Evolutionary conservation across 2,329 filamentous ascomycete genomes (phyloP).

Genomic region (Curvularia spicifera): DNA sequence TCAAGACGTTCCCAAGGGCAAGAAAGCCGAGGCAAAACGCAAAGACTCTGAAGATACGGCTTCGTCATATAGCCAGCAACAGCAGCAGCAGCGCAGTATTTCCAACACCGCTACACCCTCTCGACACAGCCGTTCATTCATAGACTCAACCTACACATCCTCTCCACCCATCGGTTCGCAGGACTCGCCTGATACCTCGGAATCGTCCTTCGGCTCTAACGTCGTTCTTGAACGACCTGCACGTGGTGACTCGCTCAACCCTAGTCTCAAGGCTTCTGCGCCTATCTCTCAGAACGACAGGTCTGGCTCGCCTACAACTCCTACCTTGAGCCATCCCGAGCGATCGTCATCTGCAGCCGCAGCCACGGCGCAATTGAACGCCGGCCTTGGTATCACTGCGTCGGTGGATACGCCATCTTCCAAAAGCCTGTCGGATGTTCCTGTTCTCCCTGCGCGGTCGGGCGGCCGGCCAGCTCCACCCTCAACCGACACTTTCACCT

Average conservation of each 20-base stretch:
- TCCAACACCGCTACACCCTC: conserved; percentile 48
- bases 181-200: conserved; percentile 43
- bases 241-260: conserved; percentile 65
- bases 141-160: conserved; percentile 46
- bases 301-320: conserved; percentile 49
- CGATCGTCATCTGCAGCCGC: conserved; percentile 48
- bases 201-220: conserved; percentile 49
- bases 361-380: conserved; percentile 46
- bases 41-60: conserved; percentile 55
- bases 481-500: conserved; percentile 51
- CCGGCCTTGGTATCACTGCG: conserved; percentile 52
- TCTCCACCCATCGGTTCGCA: conserved; percentile 49
- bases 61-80: conserved; percentile 12
- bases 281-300: conserved; percentile 67
- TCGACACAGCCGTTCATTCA: conserved; percentile 41
- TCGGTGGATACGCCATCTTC: conserved; percentile 52
- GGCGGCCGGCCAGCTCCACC: conserved; percentile 54
- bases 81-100: conserved; percentile 44
- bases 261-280: conserved; percentile 53
- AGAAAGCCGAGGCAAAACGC: conserved; percentile 56
- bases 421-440: conserved; percentile 52
- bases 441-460: conserved; percentile 55
- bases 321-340: conserved; percentile 48
- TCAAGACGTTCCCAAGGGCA: conserved; percentile 77
- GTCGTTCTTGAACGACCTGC: conserved; percentile 57